A percentile compares a stretch with the other conserved stretches of the same genome.
phyloP scores from a whole-genome alignment of 2,329 filamentous ascomycete species.

The Pyrenochaeta sp. region DNA sequence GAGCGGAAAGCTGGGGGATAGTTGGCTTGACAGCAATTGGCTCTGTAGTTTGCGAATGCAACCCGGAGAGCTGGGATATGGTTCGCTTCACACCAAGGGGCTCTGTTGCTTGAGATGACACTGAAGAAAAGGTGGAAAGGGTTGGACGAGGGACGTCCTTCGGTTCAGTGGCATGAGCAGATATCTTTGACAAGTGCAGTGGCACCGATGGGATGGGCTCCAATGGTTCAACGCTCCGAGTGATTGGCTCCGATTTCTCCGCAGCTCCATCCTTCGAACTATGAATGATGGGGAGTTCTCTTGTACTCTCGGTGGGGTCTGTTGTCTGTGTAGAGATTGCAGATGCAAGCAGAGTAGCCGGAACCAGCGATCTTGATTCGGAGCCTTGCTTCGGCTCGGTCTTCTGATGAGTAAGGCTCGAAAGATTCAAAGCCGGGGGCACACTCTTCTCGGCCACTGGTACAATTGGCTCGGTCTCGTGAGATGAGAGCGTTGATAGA shows the following conservation, averaged over 20 bases:
- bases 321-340: constrained; percentile 37
- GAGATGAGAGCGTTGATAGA: no score
- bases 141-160: constrained; percentile 19
- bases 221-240: background rate
- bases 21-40: constrained; percentile 17
- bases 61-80: constrained; percentile 18
- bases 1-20: constrained; percentile 10
- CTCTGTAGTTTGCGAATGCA: constrained; percentile 26
- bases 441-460: no score
- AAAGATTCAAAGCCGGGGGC: no score
- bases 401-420: constrained; percentile 35
- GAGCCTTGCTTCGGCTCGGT: constrained; percentile 35
- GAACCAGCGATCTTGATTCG: constrained; percentile 21
- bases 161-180: constrained; percentile 37
- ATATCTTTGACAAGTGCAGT: constrained; percentile 35
- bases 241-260: background rate
- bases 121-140: constrained; percentile 28
- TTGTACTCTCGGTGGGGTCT: constrained; percentile 23
- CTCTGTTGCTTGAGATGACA: constrained; percentile 36
- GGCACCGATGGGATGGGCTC: constrained; percentile 10
- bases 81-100: constrained; percentile 11
- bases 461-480: no score
- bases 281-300: background rate
- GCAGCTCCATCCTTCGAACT: constrained; percentile 1
- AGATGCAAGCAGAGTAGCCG: constrained; percentile 35